A percentile compares a stretch with the other conserved stretches of the same genome.
phyloP scores from a whole-genome alignment of 805 yeast species.

The Pichia californica region DNA sequence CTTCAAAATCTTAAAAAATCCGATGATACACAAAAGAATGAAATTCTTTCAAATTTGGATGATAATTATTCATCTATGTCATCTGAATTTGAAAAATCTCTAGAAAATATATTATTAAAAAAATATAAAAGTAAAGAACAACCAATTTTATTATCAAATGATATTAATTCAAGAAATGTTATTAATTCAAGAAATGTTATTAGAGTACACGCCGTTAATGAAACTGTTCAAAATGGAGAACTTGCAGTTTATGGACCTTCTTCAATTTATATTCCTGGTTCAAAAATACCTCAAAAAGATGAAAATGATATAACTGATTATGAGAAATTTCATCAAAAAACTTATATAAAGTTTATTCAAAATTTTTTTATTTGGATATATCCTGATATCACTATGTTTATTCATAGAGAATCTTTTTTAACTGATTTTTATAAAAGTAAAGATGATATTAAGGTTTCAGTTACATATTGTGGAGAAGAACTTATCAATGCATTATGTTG shows the following conservation, averaged over 20 bases:
- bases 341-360: background rate
- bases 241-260: background rate
- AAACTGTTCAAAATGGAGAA: background rate
- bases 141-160: too few species aligned
- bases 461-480: constrained; percentile 2
- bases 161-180: too few species aligned
- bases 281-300: background rate
- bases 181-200: too few species aligned
- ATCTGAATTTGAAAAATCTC: too few species aligned
- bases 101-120: too few species aligned
- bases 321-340: background rate
- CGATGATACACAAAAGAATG: background rate
- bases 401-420: constrained; percentile 1
- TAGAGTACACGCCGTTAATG: too few species aligned
- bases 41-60: background rate
- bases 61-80: background rate
- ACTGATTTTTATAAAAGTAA: constrained; percentile 5
- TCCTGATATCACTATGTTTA: background rate
- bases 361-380: background rate
- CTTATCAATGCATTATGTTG: background rate
- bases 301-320: background rate
- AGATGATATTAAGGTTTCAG: constrained; percentile 1
- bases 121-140: too few species aligned
- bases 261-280: background rate
- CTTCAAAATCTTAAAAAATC: background rate